These are phyloP conservation scores for Talaromyces piceae DNA, from an alignment of 2,329 filamentous ascomycete genomes.

Conservation along the genomic window DNA sequence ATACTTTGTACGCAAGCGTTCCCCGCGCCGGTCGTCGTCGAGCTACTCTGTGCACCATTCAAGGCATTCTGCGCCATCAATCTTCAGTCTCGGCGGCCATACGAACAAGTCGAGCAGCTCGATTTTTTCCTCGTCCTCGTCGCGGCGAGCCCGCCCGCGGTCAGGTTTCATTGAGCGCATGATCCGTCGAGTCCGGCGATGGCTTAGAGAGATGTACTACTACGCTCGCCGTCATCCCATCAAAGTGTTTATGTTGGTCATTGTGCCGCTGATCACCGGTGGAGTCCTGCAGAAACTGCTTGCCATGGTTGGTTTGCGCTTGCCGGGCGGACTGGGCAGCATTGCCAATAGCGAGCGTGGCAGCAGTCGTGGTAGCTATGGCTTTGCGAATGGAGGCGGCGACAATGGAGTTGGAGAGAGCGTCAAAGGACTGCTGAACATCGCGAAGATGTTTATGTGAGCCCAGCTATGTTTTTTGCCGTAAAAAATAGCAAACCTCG, in stretches of 20 bases:
- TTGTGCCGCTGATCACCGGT: conserved; percentile 80
- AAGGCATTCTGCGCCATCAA: conserved; percentile 35
- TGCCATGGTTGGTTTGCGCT: conserved; percentile 66
- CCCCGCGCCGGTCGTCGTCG: conserved; percentile 29
- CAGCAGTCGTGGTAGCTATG: conserved; percentile 10
- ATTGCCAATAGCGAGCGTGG: conserved; percentile 15
- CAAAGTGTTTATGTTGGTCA: conserved; percentile 78
- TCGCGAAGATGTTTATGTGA: conserved; percentile 33
- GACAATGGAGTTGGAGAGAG: conserved; percentile 26
- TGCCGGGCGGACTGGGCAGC: conserved; percentile 49
- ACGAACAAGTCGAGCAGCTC: conserved; percentile 31
- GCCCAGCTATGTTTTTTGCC: neutral
- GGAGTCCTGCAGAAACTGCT: conserved; percentile 74
- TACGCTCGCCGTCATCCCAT: conserved; percentile 78
- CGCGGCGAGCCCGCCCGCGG: conserved; percentile 71
- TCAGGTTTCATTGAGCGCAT: conserved; percentile 68
- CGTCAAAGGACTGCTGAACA: conserved; percentile 24
- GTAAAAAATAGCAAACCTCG: neutral
- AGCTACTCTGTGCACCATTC: conserved; percentile 28
- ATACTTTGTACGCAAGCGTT: conserved; percentile 29
- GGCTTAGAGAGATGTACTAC: conserved; percentile 71
- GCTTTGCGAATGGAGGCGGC: conserved; percentile 15
- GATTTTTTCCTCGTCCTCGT: conserved; percentile 54
- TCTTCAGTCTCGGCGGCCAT: conserved; percentile 36
- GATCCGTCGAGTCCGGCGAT: conserved; percentile 66